Evolutionary conservation across 495 filamentous ascomycete species (phyloP).

Genomic region (Tirmania nivea): DNA sequence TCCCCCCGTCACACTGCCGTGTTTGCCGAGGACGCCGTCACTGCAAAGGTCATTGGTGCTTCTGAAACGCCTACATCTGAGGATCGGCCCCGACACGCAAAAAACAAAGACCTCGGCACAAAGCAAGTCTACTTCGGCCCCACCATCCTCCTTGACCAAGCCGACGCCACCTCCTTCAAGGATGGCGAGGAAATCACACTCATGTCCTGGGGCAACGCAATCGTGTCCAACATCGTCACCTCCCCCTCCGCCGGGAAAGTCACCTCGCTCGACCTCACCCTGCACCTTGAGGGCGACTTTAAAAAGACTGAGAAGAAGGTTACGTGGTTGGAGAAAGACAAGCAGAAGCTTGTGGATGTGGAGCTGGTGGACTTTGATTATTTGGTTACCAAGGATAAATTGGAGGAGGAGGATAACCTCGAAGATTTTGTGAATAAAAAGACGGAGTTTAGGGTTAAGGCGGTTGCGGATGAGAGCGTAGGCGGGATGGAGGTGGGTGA

Average conservation of each 20-base stretch:
- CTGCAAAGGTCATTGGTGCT: slow-evolving; percentile 44
- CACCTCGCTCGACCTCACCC: slow-evolving; percentile 47
- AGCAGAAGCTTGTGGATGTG: slow-evolving; percentile 54
- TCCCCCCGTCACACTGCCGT: slow-evolving; percentile 70
- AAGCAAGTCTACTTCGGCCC: slow-evolving; percentile 64
- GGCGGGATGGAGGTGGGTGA: slow-evolving; percentile 53
- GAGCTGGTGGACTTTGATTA: slow-evolving; percentile 83
- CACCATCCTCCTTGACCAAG: slow-evolving; percentile 61
- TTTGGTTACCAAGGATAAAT: slow-evolving; percentile 75
- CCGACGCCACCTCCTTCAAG: slow-evolving; percentile 58
- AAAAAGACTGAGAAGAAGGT: slow-evolving; percentile 91
- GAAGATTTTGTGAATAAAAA: slow-evolving; percentile 58
- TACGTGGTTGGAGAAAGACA: slow-evolving; percentile 62
- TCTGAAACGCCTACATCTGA: slow-evolving; percentile 41
- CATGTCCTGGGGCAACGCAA: slow-evolving; percentile 90
- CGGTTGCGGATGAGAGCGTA: slow-evolving; percentile 62
- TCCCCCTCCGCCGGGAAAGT: slow-evolving; percentile 33
- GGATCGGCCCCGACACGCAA: slow-evolving; percentile 65
- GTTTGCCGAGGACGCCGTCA: slow-evolving; percentile 41
- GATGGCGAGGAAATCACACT: slow-evolving; percentile 81
- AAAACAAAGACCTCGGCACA: slow-evolving; percentile 61
- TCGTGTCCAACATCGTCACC: slow-evolving; percentile 51
- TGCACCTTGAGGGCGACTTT: slow-evolving; percentile 73
- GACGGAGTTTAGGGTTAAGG: slow-evolving; percentile 55
- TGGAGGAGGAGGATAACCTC: slow-evolving; percentile 58